Base-by-base conservation (phyloP, 352 stramenopile species). In the Phytophthora litchii region DNA sequence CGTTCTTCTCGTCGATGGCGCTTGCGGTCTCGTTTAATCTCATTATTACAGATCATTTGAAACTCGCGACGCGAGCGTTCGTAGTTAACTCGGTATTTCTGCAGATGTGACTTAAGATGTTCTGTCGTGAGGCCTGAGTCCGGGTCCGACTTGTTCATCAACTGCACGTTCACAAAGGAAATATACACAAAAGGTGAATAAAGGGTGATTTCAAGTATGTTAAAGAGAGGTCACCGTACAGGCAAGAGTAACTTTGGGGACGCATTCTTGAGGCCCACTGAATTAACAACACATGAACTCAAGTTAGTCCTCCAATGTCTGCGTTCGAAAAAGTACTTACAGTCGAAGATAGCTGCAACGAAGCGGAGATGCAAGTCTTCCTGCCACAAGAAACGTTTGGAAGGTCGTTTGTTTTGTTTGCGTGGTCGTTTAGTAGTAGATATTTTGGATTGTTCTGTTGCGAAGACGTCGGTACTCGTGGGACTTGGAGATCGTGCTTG, bases 51-150 rank as follows among this genome's bases (percentile, higher is more conserved):
- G 19, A 85, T 79, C 52, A 86, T 76, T 27, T 90, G 74, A 50
- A 94, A 92, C 58, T 94, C 81, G 21, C 62, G 55, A 16, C 81
- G 79, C 3, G 85, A 91, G 19, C 79, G 76, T 23, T 92, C 76
- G 50, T 91, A 88, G 49, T 92, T 91, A 42, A 91, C 63, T 17
- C 83, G 79, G 66, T 91, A 94, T 68, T 94, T 94, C 56, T 94
- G 85, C 64, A 94, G 29, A 54, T 94, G 85, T 34, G 80, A 91
- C 71, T 94, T 94, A 29, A 94, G 52, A 36, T 92, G 83, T 54
- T 92, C 85, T 17, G 85, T 94, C 31, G 83, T 92, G 37, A 94
- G 72, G 1, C 65, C 76, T 10, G 60, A 48, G n/a, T 65, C 66
- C 3, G 63, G 70, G 13, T 70, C 74, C 17, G 83, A 64, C 6